These are phyloP conservation scores for Thelonectria olida DNA, from an alignment of 2,329 filamentous ascomycete species.

Conservation along the genomic window DNA sequence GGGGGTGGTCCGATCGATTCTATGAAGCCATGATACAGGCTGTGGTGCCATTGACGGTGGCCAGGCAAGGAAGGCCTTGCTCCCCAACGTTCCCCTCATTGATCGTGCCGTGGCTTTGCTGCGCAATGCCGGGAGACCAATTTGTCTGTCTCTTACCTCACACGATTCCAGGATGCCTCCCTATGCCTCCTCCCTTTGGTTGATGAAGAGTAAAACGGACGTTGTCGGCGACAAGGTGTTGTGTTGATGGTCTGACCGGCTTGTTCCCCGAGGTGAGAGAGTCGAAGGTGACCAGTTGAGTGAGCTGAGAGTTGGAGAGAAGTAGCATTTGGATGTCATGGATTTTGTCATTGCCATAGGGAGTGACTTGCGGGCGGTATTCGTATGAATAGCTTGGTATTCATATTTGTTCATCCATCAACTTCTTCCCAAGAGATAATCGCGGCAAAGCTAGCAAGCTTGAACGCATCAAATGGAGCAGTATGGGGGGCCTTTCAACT, in stretches of 20 bases:
- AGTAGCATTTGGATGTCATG: slow-evolving; percentile 8
- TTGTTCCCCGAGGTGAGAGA: slow-evolving; percentile 10
- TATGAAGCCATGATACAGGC: slow-evolving; percentile 9
- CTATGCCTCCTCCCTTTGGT: too few species aligned
- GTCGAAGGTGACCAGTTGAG: not conserved
- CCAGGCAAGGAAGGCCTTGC: too few species aligned
- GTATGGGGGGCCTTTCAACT: not conserved
- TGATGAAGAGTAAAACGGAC: slow-evolving; percentile 6
- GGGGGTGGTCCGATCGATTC: slow-evolving; percentile 13
- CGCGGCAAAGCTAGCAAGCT: slow-evolving; percentile 1
- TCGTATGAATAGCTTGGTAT: too few species aligned
- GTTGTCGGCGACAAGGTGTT: slow-evolving; percentile 14
- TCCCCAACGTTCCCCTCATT: not conserved
- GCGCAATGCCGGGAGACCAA: not conserved
- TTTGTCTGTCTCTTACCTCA: slow-evolving; percentile 1
- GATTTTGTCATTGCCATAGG: not conserved
- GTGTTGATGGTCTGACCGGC: slow-evolving; percentile 22
- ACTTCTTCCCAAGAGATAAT: not conserved
- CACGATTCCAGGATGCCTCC: slow-evolving; percentile 2
- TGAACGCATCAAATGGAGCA: not conserved
- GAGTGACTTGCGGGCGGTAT: not conserved
- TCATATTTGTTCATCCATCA: too few species aligned
- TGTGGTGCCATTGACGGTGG: slow-evolving; percentile 13
- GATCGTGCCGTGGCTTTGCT: not conserved
- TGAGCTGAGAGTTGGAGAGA: not conserved